phyloP scores from a whole-genome alignment of 495 filamentous ascomycete species.

The Podospora anserina region DNA sequence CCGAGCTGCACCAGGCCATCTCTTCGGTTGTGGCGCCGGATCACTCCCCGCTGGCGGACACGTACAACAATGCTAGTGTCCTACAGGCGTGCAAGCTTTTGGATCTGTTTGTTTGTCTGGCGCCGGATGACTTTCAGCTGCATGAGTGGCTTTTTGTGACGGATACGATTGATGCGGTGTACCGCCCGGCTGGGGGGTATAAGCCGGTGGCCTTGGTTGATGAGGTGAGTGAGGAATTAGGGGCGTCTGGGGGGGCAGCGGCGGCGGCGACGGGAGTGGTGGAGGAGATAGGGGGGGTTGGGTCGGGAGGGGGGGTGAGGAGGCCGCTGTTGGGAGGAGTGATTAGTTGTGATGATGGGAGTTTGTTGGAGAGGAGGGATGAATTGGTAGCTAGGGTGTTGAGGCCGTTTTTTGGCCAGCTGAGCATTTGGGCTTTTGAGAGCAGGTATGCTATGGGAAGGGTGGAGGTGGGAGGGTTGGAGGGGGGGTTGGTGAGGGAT shows the following conservation, averaged over 20 bases:
- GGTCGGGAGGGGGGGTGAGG: constrained; percentile 22
- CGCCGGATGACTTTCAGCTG: constrained; percentile 93
- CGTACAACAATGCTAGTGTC: constrained; percentile 68
- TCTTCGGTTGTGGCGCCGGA: constrained; percentile 68
- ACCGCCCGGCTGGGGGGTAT: constrained; percentile 66
- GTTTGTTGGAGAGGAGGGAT: constrained; percentile 56
- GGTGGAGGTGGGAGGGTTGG: constrained; percentile 66
- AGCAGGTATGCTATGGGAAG: constrained; percentile 79
- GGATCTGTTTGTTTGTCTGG: constrained; percentile 76
- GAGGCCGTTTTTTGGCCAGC: constrained; percentile 81
- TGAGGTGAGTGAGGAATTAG: constrained; percentile 77
- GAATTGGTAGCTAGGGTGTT: constrained; percentile 72
- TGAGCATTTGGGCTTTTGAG: constrained; percentile 92
- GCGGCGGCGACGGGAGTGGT: constrained; percentile 8
- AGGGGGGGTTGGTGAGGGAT: constrained; percentile 68
- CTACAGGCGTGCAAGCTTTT: constrained; percentile 91
- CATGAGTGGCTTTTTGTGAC: constrained; percentile 96
- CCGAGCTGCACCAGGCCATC: constrained; percentile 79
- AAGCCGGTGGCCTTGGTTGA: constrained; percentile 77
- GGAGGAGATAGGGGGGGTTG: constrained; percentile 33
- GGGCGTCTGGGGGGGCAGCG: constrained; percentile 25
- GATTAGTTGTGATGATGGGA: constrained; percentile 37
- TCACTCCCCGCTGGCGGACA: constrained; percentile 59
- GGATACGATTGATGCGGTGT: constrained; percentile 95
- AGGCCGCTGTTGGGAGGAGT: constrained; percentile 50